Conservation (phyloP, 1,284 basidiomycete genomes). For the Baeospora myosura region DNA sequence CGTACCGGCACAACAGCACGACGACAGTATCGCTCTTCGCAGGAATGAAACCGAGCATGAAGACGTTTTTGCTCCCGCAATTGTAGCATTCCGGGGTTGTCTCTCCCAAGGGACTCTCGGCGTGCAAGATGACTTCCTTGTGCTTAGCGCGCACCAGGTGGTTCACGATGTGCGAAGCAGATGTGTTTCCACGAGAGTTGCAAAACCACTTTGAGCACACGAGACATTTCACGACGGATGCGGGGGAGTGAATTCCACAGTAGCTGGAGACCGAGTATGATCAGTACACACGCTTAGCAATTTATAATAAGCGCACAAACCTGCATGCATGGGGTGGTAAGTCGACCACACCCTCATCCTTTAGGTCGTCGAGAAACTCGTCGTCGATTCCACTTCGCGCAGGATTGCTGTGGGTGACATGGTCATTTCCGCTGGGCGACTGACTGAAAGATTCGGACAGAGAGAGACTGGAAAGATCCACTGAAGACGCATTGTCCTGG, state of each 20-base stretch:
- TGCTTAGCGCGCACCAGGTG: conserved; percentile 98
- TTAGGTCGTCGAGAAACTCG: conserved; percentile 82
- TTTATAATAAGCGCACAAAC: conserved; percentile 30
- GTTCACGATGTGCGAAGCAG: conserved; percentile 98
- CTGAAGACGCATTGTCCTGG: conserved; percentile 40
- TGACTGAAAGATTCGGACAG: conserved; percentile 39
- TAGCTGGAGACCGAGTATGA: conserved; percentile 51
- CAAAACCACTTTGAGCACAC: conserved; percentile 99
- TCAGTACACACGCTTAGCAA: conserved; percentile 11
- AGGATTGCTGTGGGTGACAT: conserved; percentile 28
- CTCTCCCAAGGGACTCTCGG: conserved; percentile 92
- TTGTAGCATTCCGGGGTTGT: conserved; percentile 98
- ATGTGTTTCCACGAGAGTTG: conserved; percentile 97
- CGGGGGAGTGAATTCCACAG: conserved; percentile 97
- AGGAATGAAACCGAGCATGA: conserved; percentile 98
- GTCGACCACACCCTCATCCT: conserved; percentile 80
- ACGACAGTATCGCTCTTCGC: conserved; percentile 99
- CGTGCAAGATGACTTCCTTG: conserved; percentile 96
- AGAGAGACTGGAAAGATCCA: conserved; percentile 63
- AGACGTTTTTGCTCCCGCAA: conserved; percentile 99
- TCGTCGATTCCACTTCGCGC: conserved; percentile 53
- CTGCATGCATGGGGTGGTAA: conserved; percentile 90
- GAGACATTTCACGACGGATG: conserved; percentile 95
- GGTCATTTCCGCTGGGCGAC: conserved; percentile 30
- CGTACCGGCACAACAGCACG: conserved; percentile 92